Percentiles rank a stretch among this genome's conserved stretches.
Conservation (phyloP, 2,329 filamentous ascomycete genomes). For the Phialemonium atrogriseum region DNA sequence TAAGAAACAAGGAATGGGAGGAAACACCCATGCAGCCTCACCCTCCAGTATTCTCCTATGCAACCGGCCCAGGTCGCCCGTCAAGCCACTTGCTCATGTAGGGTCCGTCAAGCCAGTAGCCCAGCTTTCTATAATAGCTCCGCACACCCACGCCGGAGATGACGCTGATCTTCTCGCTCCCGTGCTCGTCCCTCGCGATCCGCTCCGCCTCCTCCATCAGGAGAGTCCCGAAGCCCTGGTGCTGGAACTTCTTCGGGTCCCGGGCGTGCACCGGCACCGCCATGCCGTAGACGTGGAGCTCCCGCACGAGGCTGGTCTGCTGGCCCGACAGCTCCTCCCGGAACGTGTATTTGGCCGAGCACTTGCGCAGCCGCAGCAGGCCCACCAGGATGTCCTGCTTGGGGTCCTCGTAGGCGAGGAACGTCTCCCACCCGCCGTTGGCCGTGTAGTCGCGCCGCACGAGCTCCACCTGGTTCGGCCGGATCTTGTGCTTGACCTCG, state of each 20-base stretch:
- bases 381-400: slow-evolving; percentile 98
- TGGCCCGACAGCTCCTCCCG: slow-evolving; percentile 78
- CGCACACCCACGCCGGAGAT: slow-evolving; percentile 96
- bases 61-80: slow-evolving; percentile 25
- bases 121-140: slow-evolving; percentile 89
- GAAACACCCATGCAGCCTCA: too few relatives aligned
- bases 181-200: slow-evolving; percentile 90
- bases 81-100: slow-evolving; percentile 67
- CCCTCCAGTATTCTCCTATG: too few relatives aligned
- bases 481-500: slow-evolving; percentile 97
- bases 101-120: slow-evolving; percentile 87
- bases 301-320: slow-evolving; percentile 83
- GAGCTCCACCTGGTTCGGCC: slow-evolving; percentile 91
- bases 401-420: slow-evolving; percentile 94
- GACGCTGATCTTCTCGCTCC: slow-evolving; percentile 88
- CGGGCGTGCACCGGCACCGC: slow-evolving; percentile 96
- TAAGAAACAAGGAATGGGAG: too few relatives aligned
- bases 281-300: slow-evolving; percentile 93
- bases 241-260: slow-evolving; percentile 94
- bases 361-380: slow-evolving; percentile 80
- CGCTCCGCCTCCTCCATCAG: slow-evolving; percentile 97
- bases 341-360: slow-evolving; percentile 85
- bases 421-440: slow-evolving; percentile 98
- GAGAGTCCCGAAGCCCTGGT: slow-evolving; percentile 92
- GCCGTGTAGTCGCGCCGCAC: slow-evolving; percentile 89